These are phyloP conservation scores for Colletotrichum spaethianum DNA, from an alignment of 2,329 filamentous ascomycete species.

Conservation along the genomic window DNA sequence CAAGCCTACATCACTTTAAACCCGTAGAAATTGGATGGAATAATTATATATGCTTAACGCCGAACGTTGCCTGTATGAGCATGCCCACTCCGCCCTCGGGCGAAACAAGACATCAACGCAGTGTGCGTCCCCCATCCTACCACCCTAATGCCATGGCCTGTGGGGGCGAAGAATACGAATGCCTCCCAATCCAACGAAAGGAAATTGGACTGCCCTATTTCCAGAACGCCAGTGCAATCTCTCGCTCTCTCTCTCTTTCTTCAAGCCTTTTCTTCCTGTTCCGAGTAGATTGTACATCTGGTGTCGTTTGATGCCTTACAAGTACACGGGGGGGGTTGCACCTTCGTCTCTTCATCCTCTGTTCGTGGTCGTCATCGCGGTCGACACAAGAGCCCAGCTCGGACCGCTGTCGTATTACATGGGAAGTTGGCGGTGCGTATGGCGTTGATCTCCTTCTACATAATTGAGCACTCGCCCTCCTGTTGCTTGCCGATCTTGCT, in stretches of 20 bases:
- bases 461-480: conserved; percentile 89
- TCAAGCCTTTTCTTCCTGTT: neutral
- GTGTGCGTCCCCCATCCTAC: neutral
- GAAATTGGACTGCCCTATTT: neutral
- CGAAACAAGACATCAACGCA: neutral
- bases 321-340: conserved; percentile 21
- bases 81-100: neutral
- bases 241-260: neutral
- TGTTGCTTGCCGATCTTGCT: conserved; percentile 87
- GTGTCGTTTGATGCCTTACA: conserved; percentile 12
- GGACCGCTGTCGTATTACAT: conserved; percentile 30
- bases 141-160: neutral
- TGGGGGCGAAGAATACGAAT: neutral
- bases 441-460: conserved; percentile 66
- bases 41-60: conserved; percentile 27
- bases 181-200: conserved; percentile 11
- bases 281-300: conserved; percentile 20
- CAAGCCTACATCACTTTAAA: neutral
- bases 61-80: conserved; percentile 10
- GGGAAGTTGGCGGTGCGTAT: neutral
- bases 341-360: conserved; percentile 15
- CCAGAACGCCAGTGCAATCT: conserved; percentile 18
- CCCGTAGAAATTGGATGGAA: neutral
- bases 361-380: conserved; percentile 27
- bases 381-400: conserved; percentile 29